A percentile compares a stretch with the other conserved stretches of the same genome.
Evolutionary conservation across 768 basidiomycete species (phyloP).

Genomic region (Lyophyllum decastes): DNA sequence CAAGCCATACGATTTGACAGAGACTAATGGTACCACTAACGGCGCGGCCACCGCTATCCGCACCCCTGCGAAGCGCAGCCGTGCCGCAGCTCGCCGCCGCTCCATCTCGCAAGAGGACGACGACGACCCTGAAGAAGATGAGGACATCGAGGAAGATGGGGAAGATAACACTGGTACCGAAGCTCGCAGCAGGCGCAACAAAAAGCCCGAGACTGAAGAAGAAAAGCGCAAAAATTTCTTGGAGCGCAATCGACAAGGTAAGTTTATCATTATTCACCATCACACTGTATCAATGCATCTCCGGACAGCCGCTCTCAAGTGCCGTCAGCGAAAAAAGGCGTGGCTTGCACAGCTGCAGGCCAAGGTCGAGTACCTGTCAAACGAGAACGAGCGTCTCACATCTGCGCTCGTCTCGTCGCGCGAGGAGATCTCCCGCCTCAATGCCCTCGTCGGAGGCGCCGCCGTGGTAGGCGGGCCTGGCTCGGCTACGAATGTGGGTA

Average conservation of each 20-base stretch:
- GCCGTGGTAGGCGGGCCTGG: constrained; percentile 48
- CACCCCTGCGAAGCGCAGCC: constrained; percentile 39
- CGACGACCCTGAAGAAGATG: constrained; percentile 40
- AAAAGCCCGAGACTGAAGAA: constrained; percentile 95
- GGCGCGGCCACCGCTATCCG: not conserved
- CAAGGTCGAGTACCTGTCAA: constrained; percentile 89
- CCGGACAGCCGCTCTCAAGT: constrained; percentile 88
- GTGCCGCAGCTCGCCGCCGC: constrained; percentile 32
- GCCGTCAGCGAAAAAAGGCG: constrained; percentile 98
- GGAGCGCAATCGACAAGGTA: constrained; percentile 97
- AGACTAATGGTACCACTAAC: constrained; percentile 29
- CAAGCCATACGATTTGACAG: constrained; percentile 57
- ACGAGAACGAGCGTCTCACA: constrained; percentile 94
- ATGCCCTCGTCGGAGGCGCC: constrained; percentile 67
- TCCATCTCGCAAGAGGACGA: constrained; percentile 37
- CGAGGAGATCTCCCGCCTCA: constrained; percentile 88
- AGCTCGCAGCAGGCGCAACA: constrained; percentile 31
- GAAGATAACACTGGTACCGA: constrained; percentile 24
- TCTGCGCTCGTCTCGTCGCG: constrained; percentile 83
- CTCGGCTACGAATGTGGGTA: constrained; percentile 24
- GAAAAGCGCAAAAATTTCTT: constrained; percentile 97
- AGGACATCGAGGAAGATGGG: constrained; percentile 42
- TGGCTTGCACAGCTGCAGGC: constrained; percentile 93
- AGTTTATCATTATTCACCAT: constrained; percentile 16
- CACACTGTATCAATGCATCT: not conserved